Percentiles rank a stretch among this genome's conserved stretches.
phyloP scores from a whole-genome alignment of 805 yeast genomes.

The Ogataea paraovalis region DNA sequence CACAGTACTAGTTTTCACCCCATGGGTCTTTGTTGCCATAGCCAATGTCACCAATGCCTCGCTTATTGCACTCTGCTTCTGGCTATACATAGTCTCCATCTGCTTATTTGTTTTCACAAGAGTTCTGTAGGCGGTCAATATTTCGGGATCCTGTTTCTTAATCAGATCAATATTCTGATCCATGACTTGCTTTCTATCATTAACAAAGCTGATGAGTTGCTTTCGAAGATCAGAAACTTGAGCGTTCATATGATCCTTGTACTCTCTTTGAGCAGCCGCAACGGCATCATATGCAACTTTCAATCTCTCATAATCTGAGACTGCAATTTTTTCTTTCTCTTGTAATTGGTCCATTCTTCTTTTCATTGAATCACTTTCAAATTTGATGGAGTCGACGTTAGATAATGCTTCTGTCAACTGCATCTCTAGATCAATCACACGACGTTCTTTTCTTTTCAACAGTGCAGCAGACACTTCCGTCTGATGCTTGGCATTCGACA shows the following conservation, averaged over 20 bases:
- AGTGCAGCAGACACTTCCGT: constrained; percentile 69
- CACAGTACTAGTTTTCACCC: constrained; percentile 42
- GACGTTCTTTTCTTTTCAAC: constrained; percentile 64
- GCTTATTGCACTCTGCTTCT: constrained; percentile 41
- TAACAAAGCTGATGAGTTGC: constrained; percentile 36
- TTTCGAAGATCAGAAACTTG: constrained; percentile 39
- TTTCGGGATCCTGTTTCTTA: constrained; percentile 43
- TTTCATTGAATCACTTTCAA: constrained; percentile 47
- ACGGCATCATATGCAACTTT: constrained; percentile 58
- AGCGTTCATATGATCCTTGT: constrained; percentile 42
- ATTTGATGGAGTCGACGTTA: constrained; percentile 43
- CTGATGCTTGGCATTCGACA: constrained; percentile 71
- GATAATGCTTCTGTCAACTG: constrained; percentile 47
- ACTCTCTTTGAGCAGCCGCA: constrained; percentile 45
- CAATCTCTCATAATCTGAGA: constrained; percentile 52
- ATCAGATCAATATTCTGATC: constrained; percentile 35
- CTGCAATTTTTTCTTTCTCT: constrained; percentile 39
- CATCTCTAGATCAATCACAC: constrained; percentile 62
- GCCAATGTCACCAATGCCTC: constrained; percentile 43
- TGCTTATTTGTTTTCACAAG: constrained; percentile 43
- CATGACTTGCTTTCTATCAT: constrained; percentile 33
- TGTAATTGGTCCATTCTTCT: constrained; percentile 46
- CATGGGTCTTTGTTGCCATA: constrained; percentile 42
- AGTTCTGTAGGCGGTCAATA: constrained; percentile 46
- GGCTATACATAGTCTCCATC: constrained; percentile 45